A percentile compares a stretch with the other conserved stretches of the same genome.
Evolutionary conservation across 2,329 filamentous ascomycete species (phyloP).

Genomic region (Colletotrichum chrysophilum): DNA sequence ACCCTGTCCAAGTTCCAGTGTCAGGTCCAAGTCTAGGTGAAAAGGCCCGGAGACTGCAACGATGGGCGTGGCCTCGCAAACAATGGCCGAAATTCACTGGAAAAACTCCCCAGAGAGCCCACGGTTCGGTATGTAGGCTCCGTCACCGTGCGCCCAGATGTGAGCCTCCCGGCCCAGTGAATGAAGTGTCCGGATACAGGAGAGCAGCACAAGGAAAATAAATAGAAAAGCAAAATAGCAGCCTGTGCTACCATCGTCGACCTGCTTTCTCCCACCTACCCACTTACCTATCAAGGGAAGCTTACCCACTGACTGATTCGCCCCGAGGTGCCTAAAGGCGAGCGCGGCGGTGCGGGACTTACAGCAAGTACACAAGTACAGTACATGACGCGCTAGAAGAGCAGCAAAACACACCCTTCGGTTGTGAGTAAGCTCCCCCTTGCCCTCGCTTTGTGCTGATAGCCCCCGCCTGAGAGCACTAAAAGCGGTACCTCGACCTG

Average conservation of each 20-base stretch:
- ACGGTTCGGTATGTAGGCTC: background rate
- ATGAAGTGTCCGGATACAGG: background rate
- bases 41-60: background rate
- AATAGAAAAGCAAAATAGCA: background rate
- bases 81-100: background rate
- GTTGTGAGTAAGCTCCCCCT: slow-evolving; percentile 19
- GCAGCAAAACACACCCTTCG: background rate
- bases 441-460: slow-evolving; percentile 3
- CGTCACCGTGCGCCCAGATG: background rate
- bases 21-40: background rate
- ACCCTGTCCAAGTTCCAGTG: slow-evolving; percentile 16
- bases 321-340: slow-evolving; percentile 12
- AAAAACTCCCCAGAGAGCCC: background rate
- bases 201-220: background rate
- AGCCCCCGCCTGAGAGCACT: background rate
- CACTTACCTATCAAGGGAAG: slow-evolving; percentile 17
- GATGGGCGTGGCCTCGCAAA: background rate
- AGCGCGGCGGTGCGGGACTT: slow-evolving; percentile 12
- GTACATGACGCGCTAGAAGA: background rate
- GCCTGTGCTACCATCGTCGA: background rate
- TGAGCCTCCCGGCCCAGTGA: background rate
- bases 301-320: slow-evolving; percentile 19
- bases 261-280: background rate
- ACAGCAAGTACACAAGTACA: slow-evolving; percentile 9
- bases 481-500: background rate